Evolutionary conservation across 768 basidiomycete species (phyloP), one percentile per base, ranked within the genome.

Genomic region (Pleurotus eryngii): DNA sequence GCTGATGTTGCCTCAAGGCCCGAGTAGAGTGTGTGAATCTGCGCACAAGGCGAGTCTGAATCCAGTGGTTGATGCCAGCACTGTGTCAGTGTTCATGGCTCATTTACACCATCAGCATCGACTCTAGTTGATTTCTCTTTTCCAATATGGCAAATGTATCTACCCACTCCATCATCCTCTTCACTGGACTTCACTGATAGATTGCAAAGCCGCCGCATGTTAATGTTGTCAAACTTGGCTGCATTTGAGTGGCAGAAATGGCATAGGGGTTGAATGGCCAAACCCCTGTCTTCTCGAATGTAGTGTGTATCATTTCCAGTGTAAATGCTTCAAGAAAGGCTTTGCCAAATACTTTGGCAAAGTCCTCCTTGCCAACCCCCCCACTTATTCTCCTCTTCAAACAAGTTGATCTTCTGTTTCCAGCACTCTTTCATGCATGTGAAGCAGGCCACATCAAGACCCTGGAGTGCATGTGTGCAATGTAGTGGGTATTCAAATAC

Each of bases 391-490:
- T 17, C 0, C 54, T 47, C 7, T 65, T 57, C 59, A 57, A 8
- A 60, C 53, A 7, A 47, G 38, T 74, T 75, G 79, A 26, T 43
- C 20, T 20, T n/a, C 15, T 46, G 67, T 57, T 27, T 27, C 27
- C 27, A 27, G 27, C 27, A 27, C 27, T 27, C 27, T 7, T 27
- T 27, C 1, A 75, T 42, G 0, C 70, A 71, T 0, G 63, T 66
- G 61, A 78, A 80, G 35, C 74, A 63, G 3, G 70, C 71, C 53
- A 78, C 73, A 67, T 80, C 72, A 26, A 74, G 71, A 0, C 76
- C 75, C 61, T 79, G 76, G 0, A 75, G 67, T 11, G 67, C 60
- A 58, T 78, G 77, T 0, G 77, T 78, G 0, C 68, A 72, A 45
- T 78, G 71, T 1, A 74, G 63, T 3, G 72, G 76, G 37, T 78